Percentiles rank a stretch among this genome's conserved stretches.
phyloP scores from a whole-genome alignment of 345 rosid genomes.

The Citrus sinensis region DVS_A1.0 CM039163.1:30888001-30888500 shows the following conservation, averaged over 20 bases:
- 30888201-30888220: constrained; percentile 24
- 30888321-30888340: constrained; percentile 67
- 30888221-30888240: constrained; percentile 56
- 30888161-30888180: constrained; percentile 14
- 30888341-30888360: constrained; percentile 73
- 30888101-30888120: neutral
- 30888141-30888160: neutral
- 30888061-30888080: neutral
- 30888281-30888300: constrained; percentile 59
- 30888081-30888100: neutral
- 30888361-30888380: constrained; percentile 74
- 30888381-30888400: constrained; percentile 44
- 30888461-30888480: too few species aligned
- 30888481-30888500: too few species aligned
- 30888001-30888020: constrained; percentile 15
- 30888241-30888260: constrained; percentile 90
- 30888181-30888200: constrained; percentile 19
- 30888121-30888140: constrained; percentile 1
- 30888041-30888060: neutral
- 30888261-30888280: constrained; percentile 83
- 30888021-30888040: neutral
- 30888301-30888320: constrained; percentile 74
- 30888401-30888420: neutral
- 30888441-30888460: neutral
- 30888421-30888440: too few species aligned